phyloP scores from a whole-genome alignment of 768 basidiomycete species.

The Cantharellus cinnabarinus region DNA sequence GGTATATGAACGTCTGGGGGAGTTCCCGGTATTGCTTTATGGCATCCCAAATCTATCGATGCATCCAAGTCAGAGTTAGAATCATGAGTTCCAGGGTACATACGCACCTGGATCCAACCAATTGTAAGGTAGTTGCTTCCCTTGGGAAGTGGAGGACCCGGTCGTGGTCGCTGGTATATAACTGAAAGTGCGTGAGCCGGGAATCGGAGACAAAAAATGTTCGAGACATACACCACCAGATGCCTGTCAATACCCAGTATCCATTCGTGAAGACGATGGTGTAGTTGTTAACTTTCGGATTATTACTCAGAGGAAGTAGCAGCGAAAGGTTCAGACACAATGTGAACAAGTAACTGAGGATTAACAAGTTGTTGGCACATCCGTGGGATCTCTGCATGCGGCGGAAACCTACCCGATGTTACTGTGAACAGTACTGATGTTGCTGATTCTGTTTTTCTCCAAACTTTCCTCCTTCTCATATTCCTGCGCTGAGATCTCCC shows the following conservation, averaged over 20 bases:
- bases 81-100: neutral
- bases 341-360: conserved; percentile 30
- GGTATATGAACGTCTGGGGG: conserved; percentile 65
- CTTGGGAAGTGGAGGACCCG: conserved; percentile 59
- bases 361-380: too few species aligned
- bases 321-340: conserved; percentile 48
- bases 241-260: conserved; percentile 60
- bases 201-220: neutral
- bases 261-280: conserved; percentile 44
- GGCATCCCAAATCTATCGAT: conserved; percentile 50
- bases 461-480: conserved; percentile 58
- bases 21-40: conserved; percentile 54
- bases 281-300: conserved; percentile 56
- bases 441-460: conserved; percentile 71
- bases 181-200: conserved; percentile 22
- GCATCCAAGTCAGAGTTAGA: neutral
- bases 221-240: conserved; percentile 63
- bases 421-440: conserved; percentile 63
- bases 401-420: conserved; percentile 30
- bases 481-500: conserved; percentile 36
- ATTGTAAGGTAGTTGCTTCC: conserved; percentile 60
- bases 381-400: too few species aligned
- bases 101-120: conserved; percentile 64
- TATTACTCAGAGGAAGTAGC: conserved; percentile 35
- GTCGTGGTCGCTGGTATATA: conserved; percentile 67